Evolutionary conservation across 1,284 basidiomycete species (phyloP), one percentile per base, ranked within the genome.

Genomic region (Acaromyces ingoldii): DNA sequence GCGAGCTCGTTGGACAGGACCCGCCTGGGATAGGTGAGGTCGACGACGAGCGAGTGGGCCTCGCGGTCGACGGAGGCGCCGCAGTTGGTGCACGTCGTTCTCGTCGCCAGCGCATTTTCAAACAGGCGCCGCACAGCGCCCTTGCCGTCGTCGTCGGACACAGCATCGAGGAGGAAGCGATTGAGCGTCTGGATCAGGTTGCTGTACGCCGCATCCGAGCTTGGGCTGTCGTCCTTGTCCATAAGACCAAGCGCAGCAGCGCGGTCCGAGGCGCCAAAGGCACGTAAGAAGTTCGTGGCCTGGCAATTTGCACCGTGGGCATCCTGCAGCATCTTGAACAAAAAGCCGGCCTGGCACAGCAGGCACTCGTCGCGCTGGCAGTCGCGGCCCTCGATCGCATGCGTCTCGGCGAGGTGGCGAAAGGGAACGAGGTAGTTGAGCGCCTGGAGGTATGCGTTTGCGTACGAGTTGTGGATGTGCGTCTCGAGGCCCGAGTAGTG

Each of bases 391-490:
- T n/a, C n/a, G 33, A 24, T n/a, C 13, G 33, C 36, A 72, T 99
- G 95, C 0, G 88, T 88, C 76, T 89, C 91, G 13, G 91, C 91
- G 33, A 95, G 79, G 15, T 78, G 80, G 29, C 91, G 83, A 38
- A 97, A 83, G 0, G 92, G 88, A 28, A 78, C 66, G 24, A 83
- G 83, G 75, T 91, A 93, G 74, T 95, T 88, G 76, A 98, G 82
- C 3, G 87, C 84, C 75, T 98, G 93, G 1, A 99, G 78, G 22
- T 97, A 77, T 1, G 91, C 80, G 72, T 99, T 98, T 24, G 93
- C 95, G 77, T 98, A 99, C 17, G 91, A 97, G 76, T 97, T 95
- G 49, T 89, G 81, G 57, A 98, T 97, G 74, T 98, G 91, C 1
- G 93, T 96, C 77, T 98, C 95, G 44, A 99, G 81, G 3, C 95